A percentile compares a stretch with the other conserved stretches of the same genome.
These are phyloP conservation scores for Penicillium malachiteum DNA, from an alignment of 495 filamentous ascomycete species.

Conservation along the genomic window DNA sequence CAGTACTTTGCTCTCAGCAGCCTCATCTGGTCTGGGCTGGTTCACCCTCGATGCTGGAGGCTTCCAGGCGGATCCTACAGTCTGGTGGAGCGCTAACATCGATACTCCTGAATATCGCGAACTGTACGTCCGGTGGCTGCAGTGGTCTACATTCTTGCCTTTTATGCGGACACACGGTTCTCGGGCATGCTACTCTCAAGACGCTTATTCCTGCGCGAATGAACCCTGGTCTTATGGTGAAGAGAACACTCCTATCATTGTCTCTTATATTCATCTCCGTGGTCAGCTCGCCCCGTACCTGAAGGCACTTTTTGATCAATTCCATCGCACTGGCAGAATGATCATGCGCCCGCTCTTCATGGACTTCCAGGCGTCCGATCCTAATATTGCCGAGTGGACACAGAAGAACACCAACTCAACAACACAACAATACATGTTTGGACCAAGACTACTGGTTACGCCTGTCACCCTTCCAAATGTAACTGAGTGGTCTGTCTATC, in stretches of 20 bases:
- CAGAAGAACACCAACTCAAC: slow-evolving; percentile 21
- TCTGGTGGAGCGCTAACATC: slow-evolving; percentile 28
- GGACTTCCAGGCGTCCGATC: slow-evolving; percentile 27
- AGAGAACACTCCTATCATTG: slow-evolving; percentile 22
- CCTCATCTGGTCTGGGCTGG: slow-evolving; percentile 31
- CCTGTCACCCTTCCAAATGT: slow-evolving; percentile 27
- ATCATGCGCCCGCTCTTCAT: slow-evolving; percentile 35
- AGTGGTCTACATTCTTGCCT: slow-evolving; percentile 31
- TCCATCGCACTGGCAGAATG: slow-evolving; percentile 23
- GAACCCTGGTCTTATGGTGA: slow-evolving; percentile 35
- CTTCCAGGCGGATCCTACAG: slow-evolving; percentile 30
- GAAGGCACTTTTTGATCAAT: slow-evolving; percentile 17
- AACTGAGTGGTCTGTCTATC: slow-evolving; percentile 30
- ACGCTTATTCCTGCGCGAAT: slow-evolving; percentile 30
- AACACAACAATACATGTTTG: slow-evolving; percentile 35
- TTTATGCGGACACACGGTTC: slow-evolving; percentile 34
- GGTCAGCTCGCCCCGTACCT: slow-evolving; percentile 24
- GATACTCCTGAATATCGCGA: slow-evolving; percentile 28
- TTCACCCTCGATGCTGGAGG: slow-evolving; percentile 35
- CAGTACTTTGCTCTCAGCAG: slow-evolving; percentile 27
- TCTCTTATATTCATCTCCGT: slow-evolving; percentile 30
- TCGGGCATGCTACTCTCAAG: slow-evolving; percentile 19
- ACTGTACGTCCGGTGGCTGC: slow-evolving; percentile 31
- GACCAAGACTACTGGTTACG: slow-evolving; percentile 24
- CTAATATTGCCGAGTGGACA: slow-evolving; percentile 15